Base-by-base conservation (phyloP, 1,284 basidiomycete species). In the Cryptococcus sp. region DNA sequence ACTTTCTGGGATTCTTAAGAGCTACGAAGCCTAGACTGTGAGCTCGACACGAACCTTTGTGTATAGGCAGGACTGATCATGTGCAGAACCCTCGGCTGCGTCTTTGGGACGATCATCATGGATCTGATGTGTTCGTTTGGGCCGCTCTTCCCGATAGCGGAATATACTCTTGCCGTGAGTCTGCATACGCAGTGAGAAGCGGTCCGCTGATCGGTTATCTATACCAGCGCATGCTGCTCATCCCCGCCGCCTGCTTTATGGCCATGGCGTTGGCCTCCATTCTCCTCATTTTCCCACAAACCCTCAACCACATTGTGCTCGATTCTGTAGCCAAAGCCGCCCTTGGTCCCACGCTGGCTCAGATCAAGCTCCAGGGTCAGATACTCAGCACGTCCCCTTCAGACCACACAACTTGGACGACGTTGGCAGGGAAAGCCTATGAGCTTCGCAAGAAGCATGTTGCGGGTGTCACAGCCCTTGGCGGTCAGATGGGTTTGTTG, bases 241-340 rank as follows among this genome's bases (percentile, higher is more conserved):
- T 86, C 25, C 86, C 88, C 0, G 81, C 85, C 0, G 72, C 79
- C 1, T 84, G 81, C 60, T 89, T 86, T 72, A 71, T 86, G 49
- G 88, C 83, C 1, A 83, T 88, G 46, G 87, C 84, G 0, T 56
- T 87, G 23, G 80, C 81, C 4, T 76, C 82, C 20, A 82, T 86
- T 25, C 62, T 87, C 17, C 69, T 90, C 39, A 80, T 91, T 59
- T 91, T 91, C 71, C 90, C 90, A 0, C 84, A 88, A 74, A 85
- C 86, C 8, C 77, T 90, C 57, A 87, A 85, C 58, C 85, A 87
- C 62, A 76, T 74, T 42, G 57, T 75, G 53, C 66, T 74, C 5
- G 65, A 62, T 44, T 60, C 57, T 3, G 60, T 77, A 1, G 65
- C 73, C 56, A 63, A 74, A 39, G 64, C 64, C 17, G 64, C 73